Evolutionary conservation across 352 stramenopile genomes (phyloP), one percentile per base, ranked within the genome.

Genomic region (Globisporangium camurandrum): DNA sequence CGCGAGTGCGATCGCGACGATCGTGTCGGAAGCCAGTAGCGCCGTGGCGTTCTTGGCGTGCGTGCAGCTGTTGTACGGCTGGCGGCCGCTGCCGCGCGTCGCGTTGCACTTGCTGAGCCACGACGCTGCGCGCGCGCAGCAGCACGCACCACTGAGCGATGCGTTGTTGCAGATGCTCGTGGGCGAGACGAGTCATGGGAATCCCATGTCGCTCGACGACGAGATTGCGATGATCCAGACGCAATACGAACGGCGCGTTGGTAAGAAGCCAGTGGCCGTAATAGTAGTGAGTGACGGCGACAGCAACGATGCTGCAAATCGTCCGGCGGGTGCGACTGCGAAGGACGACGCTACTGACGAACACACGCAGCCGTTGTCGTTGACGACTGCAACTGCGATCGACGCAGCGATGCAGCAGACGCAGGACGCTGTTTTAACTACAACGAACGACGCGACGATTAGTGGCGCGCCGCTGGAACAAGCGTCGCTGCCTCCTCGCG

Each of bases 1-100:
- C 24, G 62, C 76, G 8, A 82, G 71, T 37, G 63, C 73, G 7
- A 85, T 93, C 40, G 75, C 73, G 20, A 71, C 75, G 0, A 83
- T 95, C 40, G 81, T 87, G 5, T 77, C 81, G 0, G 79, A 95
- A 33, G 81, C 84, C n/a, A 64, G 69, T 1, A 90, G 77, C 24
- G 88, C 75, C 49, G 84, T 81, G 9, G 81, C 84, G 12, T 55
- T 95, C 10, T 46, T 95, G 24, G 81, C 81, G 16, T 95, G 81
- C 42, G 72, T 86, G 0, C 76, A 88, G 49, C 53, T 93, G 24
- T 57, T 93, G 1, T 93, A 93, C 54, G 76, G 78, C 1, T 89
- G 79, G 75, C 57, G 70, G 8, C 72, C 71, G 8, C 50, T 93
- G 22, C 71, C 82, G 31, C 66, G 78, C 20, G 66, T 90, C 8